Conservation (phyloP, 176 grass and related monocot species). For the Raddia guianensis region DNA sequence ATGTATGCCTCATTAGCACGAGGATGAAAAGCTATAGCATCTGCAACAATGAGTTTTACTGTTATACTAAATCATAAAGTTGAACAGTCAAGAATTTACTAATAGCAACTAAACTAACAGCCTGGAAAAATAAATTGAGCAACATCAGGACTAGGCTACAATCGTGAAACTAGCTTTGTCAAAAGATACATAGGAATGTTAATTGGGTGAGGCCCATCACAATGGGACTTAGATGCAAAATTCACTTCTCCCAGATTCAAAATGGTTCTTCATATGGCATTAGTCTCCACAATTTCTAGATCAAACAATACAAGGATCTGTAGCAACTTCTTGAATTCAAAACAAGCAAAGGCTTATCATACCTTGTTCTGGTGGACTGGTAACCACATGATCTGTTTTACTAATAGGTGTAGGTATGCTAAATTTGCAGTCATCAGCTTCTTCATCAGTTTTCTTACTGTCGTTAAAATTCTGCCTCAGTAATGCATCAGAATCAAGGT, state of each 20-base stretch:
- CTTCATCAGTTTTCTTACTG: conserved; percentile 21
- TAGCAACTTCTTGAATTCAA: neutral
- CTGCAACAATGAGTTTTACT: conserved; percentile 22
- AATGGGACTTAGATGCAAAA: too few relatives aligned
- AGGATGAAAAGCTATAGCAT: conserved; percentile 25
- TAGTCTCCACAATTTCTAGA: neutral
- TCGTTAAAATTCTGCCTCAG: conserved; percentile 47
- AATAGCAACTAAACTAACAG: too few relatives aligned
- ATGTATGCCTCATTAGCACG: conserved; percentile 47
- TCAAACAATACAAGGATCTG: neutral
- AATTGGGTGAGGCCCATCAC: too few relatives aligned
- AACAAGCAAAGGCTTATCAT: conserved; percentile 12
- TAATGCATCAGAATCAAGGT: conserved; percentile 54
- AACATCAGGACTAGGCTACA: too few relatives aligned
- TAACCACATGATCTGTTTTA: conserved; percentile 42
- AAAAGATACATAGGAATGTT: too few relatives aligned
- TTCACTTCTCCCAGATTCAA: too few relatives aligned
- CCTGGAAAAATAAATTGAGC: too few relatives aligned
- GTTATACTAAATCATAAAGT: too few relatives aligned
- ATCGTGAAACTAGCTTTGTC: too few relatives aligned
- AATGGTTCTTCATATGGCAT: too few relatives aligned
- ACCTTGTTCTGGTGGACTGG: conserved; percentile 53
- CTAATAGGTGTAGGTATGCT: conserved; percentile 34
- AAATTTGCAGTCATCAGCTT: conserved; percentile 20
- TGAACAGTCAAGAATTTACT: too few relatives aligned